These are phyloP conservation scores for Candida jianshihensis DNA, from an alignment of 805 yeast species.

Conservation along the genomic window DNA sequence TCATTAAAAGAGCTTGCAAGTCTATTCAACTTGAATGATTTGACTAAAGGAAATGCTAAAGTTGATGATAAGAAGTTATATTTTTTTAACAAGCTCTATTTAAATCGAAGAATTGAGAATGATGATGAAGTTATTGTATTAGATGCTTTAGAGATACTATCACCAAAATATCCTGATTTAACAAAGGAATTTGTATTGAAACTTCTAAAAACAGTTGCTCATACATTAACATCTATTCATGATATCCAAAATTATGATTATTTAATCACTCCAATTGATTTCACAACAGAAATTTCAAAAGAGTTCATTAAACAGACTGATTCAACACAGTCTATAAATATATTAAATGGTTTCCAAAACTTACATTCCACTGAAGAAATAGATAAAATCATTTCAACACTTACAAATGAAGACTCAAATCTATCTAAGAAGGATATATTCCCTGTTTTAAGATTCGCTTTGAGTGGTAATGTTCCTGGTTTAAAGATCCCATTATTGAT, in stretches of 20 bases:
- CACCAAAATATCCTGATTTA: constrained; percentile 12
- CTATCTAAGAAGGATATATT: constrained; percentile 36
- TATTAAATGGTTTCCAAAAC: constrained; percentile 14
- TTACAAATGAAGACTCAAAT: constrained; percentile 16
- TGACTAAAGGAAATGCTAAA: constrained; percentile 92
- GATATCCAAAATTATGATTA: constrained; percentile 49
- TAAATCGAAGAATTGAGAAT: constrained; percentile 37
- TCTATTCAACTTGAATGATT: constrained; percentile 56
- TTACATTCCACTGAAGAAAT: constrained; percentile 3
- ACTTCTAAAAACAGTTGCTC: constrained; percentile 39
- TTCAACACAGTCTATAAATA: constrained; percentile 2
- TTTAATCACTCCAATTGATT: constrained; percentile 32
- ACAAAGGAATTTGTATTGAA: constrained; percentile 27
- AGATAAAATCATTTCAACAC: constrained; percentile 1
- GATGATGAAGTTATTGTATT: constrained; percentile 31
- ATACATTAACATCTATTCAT: constrained; percentile 42
- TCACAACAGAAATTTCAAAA: constrained; percentile 21
- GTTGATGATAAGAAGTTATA: constrained; percentile 73
- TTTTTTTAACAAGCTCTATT: constrained; percentile 70
- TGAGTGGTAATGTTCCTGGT: constrained; percentile 69
- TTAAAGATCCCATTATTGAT: constrained; percentile 53
- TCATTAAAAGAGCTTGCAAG: constrained; percentile 43
- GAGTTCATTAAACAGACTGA: constrained; percentile 23
- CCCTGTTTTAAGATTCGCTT: constrained; percentile 55
- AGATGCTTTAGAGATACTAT: constrained; percentile 19